A percentile compares a stretch with the other conserved stretches of the same genome.
phyloP scores from a whole-genome alignment of 164 flowering plant species.

The Brasenia schreberi region DNA sequence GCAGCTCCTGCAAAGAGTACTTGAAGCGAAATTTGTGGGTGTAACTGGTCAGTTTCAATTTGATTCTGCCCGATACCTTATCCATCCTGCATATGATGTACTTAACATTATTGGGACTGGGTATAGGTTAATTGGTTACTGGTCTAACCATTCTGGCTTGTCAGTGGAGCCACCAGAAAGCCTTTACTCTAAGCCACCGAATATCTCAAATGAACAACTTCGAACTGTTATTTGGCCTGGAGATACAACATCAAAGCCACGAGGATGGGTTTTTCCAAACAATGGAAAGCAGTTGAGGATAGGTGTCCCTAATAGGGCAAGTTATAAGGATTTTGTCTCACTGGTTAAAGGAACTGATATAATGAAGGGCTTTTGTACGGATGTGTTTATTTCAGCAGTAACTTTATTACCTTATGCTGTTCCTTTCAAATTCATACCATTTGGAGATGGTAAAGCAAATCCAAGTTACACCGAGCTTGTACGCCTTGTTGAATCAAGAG shows the following conservation, averaged over 20 bases:
- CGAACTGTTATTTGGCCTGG: constrained; percentile 62
- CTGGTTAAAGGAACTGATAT: constrained; percentile 25
- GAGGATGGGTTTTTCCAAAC: constrained; percentile 76
- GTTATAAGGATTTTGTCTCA: constrained; percentile 48
- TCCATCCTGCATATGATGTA: constrained; percentile 61
- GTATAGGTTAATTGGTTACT: constrained; percentile 44
- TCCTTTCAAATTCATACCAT: constrained; percentile 47
- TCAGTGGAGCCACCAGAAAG: constrained; percentile 48
- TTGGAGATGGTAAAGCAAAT: constrained; percentile 55
- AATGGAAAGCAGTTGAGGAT: constrained; percentile 44
- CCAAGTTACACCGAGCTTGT: constrained; percentile 72
- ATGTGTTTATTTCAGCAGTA: constrained; percentile 72
- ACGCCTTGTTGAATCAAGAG: constrained; percentile 36
- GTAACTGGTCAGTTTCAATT: constrained; percentile 51
- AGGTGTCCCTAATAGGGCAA: constrained; percentile 54
- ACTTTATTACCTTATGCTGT: constrained; percentile 74
- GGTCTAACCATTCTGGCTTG: constrained; percentile 67
- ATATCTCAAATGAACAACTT: constrained; percentile 41
- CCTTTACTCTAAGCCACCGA: constrained; percentile 40
- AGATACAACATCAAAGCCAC: constrained; percentile 36
- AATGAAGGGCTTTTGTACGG: constrained; percentile 72
- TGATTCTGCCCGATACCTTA: constrained; percentile 30
- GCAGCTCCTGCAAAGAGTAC: constrained; percentile 29
- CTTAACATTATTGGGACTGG: constrained; percentile 69
- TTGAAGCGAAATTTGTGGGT: constrained; percentile 31